Percentiles rank a stretch among this genome's conserved stretches.
phyloP scores from a whole-genome alignment of 208 protist genomes.

The Entamoeba dispar region DNA sequence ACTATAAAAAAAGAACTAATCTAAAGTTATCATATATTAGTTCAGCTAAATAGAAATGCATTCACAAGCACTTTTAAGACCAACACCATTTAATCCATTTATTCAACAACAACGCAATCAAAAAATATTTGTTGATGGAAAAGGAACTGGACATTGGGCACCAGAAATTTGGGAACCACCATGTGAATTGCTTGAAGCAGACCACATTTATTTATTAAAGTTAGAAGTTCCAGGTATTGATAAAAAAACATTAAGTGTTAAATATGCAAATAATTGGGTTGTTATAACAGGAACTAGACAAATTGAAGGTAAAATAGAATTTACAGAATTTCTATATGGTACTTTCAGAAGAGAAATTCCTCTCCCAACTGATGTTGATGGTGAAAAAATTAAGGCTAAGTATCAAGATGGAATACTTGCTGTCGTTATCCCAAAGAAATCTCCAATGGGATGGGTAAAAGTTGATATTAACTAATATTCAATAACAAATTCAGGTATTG shows the following conservation, averaged over 20 bases:
- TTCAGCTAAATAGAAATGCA: too few species aligned
- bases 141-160: neutral
- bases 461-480: neutral
- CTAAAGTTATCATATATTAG: too few species aligned
- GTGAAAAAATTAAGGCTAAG: neutral
- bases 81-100: neutral
- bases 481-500: too few species aligned
- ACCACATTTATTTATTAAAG: neutral
- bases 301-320: neutral
- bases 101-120: neutral
- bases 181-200: neutral
- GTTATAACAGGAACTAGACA: neutral
- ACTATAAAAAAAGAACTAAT: too few species aligned
- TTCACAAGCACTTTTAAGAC: neutral
- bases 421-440: neutral
- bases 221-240: neutral
- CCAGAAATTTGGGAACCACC: neutral
- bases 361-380: neutral
- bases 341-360: neutral
- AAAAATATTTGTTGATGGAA: neutral
- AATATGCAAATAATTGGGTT: neutral
- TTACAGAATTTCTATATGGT: neutral
- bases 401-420: neutral
- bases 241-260: neutral
- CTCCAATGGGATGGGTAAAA: neutral